These are phyloP conservation scores for Sarocladium strictum DNA, from an alignment of 2,329 filamentous ascomycete species.

Conservation along the genomic window DNA sequence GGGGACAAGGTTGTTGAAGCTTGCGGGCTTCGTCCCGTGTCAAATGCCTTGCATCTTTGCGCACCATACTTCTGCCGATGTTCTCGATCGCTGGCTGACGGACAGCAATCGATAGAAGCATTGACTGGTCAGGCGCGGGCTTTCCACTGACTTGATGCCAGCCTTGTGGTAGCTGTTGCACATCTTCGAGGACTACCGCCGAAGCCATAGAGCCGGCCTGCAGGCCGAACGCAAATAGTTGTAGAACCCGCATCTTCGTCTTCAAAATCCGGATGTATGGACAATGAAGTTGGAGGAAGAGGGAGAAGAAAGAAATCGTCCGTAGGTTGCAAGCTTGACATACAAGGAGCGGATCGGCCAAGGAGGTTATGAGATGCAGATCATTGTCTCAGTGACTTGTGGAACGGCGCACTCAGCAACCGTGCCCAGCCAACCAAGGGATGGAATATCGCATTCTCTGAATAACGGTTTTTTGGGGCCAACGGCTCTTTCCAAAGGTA, in stretches of 20 bases:
- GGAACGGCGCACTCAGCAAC: neutral
- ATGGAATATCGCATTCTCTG: neutral
- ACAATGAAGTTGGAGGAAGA: neutral
- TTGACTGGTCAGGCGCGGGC: constrained; percentile 17
- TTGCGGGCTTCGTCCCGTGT: constrained; percentile 27
- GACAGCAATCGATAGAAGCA: constrained; percentile 27
- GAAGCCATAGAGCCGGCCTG: constrained; percentile 13
- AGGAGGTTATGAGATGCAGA: constrained; percentile 3
- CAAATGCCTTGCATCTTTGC: constrained; percentile 22
- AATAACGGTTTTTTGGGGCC: neutral
- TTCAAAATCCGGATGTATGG: neutral
- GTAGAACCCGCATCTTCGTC: neutral
- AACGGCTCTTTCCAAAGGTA: neutral
- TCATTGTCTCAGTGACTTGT: neutral
- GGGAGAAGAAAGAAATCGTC: neutral
- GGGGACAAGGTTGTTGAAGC: constrained; percentile 28
- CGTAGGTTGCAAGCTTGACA: neutral
- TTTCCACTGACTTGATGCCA: constrained; percentile 21
- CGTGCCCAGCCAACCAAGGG: neutral
- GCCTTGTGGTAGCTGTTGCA: constrained; percentile 21
- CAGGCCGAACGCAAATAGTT: constrained; percentile 10
- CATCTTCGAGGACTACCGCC: constrained; percentile 21
- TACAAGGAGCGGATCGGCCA: neutral
- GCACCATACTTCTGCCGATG: constrained; percentile 18
- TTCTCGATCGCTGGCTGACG: constrained; percentile 23